A percentile compares a stretch with the other conserved stretches of the same genome.
Conservation (phyloP, 2,329 filamentous ascomycete genomes). For the Verticillium dahliae region DNA sequence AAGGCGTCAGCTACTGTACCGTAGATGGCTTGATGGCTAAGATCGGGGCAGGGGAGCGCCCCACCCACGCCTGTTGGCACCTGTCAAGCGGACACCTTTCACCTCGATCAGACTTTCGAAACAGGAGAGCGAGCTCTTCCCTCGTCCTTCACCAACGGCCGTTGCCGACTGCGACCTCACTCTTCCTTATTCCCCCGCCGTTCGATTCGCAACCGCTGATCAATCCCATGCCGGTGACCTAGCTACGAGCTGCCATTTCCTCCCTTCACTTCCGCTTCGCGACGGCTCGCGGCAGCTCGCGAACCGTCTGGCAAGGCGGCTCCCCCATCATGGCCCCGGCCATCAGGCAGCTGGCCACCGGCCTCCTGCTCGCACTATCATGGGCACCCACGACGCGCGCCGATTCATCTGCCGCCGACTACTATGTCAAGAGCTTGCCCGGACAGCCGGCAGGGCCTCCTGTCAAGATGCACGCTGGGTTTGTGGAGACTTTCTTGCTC, state of each 20-base stretch:
- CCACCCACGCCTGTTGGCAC: too few relatives aligned
- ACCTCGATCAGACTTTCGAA: neutral
- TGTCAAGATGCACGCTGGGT: constrained; percentile 98
- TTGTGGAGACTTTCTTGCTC: constrained; percentile 27
- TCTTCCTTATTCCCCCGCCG: neutral
- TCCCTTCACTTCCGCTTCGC: neutral
- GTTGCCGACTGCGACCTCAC: neutral
- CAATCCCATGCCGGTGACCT: constrained; percentile 4
- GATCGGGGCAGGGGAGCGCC: too few relatives aligned
- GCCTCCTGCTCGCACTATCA: constrained; percentile 32
- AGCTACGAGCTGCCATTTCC: neutral
- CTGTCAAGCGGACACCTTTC: neutral
- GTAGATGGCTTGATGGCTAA: too few relatives aligned
- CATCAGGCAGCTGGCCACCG: constrained; percentile 14
- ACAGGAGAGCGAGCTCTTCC: neutral
- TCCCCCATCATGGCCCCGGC: constrained; percentile 13
- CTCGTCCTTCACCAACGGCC: neutral
- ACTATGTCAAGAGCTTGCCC: constrained; percentile 80
- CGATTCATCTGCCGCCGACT: constrained; percentile 57
- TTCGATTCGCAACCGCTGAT: neutral
- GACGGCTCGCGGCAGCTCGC: constrained; percentile 5
- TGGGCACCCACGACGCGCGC: constrained; percentile 28
- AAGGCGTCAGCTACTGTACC: too few relatives aligned
- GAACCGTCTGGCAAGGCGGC: constrained; percentile 7
- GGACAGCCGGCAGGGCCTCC: constrained; percentile 70